Evolutionary conservation across 2,329 filamentous ascomycete species (phyloP), one percentile per base, ranked within the genome.

Genomic region (Pseudocercospora musae): DNA sequence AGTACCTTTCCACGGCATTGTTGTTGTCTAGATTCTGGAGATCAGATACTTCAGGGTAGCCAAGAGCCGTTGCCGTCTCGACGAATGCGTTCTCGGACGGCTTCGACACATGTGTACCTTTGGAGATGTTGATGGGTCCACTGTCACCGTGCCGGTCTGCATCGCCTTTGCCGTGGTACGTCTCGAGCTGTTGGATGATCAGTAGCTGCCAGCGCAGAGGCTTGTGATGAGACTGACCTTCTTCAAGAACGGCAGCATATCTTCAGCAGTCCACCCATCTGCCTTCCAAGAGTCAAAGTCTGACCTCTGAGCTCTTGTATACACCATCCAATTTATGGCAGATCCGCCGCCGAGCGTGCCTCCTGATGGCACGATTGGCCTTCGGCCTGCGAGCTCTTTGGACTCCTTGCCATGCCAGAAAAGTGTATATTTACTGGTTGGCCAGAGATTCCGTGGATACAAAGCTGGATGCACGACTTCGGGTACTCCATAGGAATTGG

Each of bases 271-370:
- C 84, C 84, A 85, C 0, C 84, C 83, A 15, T 77, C 74, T 0
- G 78, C 79, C 7, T 82, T 78, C 82, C 83, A 86, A 6, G 78
- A 77, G 66, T 85, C 81, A 58, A 79, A 83, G 68, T 84, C 81
- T 5, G 73, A 74, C 7, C 76, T 72, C 66, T 82, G 78, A 11
- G 77, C 78, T 27, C 79, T 72, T 2, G 78, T 79, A 66, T 81
- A 81, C 2, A 73, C 73, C 75, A 78, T 75, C 65, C 74, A 74
- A 60, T 78, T 78, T 60, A 78, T 78, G 0, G 74, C 75, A 21
- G 71, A 74, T 6, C 86, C 86, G 6, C 88, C 88, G 18, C 88
- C 88, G 0, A 90, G 78, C 0, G 85, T 81, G 23, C 81, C 79
- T 57, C 79, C 79, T 11, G 70, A 75, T 10, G 77, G 77, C 6